Evolutionary conservation across 1,139 yeast species (phyloP), one percentile per base, ranked within the genome.

Genomic region (Diutina ranongensis): DNA sequence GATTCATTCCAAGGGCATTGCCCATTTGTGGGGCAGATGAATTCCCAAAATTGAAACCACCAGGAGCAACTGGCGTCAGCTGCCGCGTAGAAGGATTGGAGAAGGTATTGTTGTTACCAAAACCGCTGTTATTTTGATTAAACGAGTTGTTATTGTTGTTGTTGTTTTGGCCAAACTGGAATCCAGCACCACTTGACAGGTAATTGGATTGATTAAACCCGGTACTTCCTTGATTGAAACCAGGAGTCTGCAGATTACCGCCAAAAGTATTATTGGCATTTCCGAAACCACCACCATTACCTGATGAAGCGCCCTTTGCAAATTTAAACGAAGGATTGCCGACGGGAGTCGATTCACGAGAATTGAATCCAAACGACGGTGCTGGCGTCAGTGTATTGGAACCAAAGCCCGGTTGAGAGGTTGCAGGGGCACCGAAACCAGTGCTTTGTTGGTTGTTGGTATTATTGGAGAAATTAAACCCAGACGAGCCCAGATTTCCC

Each of bases 321-420:
- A 38, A 38, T 18, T 38, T 38, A 10, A 38, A 38, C 18, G 15
- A n/a, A 7, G 42, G 42, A 15, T 38, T 38, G 4, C 31, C 31
- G n/a, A 22, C 42, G 13, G 42, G 42, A 12, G 42, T 38, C 13
- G 32, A 15, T 38, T 38, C 42, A 4, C 42, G 18, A n/a, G 25
- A 25, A 5, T 22, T 12, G n/a, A 25, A 25, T 13, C 42, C 42
- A 22, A 38, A 38, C 12, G 15, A 19, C 12, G 32, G 42, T 10
- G 28, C 31, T 7, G 27, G 42, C 19, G 42, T 25, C 42, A 22
- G 42, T 10, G 42, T n/a, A n/a, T 38, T 38, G 32, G 19, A 13
- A n/a, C 42, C 42, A 25, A 38, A 38, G 19, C 31, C 42, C 4
- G 7, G 7, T 12, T 15, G 34, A 15, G 34, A n/a, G 10, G 31